phyloP scores from a whole-genome alignment of 768 basidiomycete species.

The Rhodotorula paludigena region DNA sequence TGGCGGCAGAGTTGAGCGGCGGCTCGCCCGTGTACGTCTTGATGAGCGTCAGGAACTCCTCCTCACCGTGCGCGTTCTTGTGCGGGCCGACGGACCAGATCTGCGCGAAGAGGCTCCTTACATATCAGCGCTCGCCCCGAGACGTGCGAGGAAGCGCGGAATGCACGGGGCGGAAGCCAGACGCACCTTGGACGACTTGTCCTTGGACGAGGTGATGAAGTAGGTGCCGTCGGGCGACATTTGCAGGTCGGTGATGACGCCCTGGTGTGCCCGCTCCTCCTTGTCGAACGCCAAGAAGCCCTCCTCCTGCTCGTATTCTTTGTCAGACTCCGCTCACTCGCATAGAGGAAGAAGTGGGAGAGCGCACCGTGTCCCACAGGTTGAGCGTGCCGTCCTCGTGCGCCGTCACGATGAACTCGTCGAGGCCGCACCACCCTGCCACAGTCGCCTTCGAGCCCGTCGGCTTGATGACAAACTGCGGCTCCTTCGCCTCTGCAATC shows the following conservation, averaged over 20 bases:
- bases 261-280: slow-evolving; percentile 57
- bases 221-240: slow-evolving; percentile 83
- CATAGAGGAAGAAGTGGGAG: background rate
- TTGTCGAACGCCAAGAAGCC: slow-evolving; percentile 33
- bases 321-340: accelerated
- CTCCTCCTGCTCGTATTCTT: slow-evolving; percentile 29
- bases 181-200: slow-evolving; percentile 86
- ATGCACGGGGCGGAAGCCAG: too few species aligned
- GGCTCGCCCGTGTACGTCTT: slow-evolving; percentile 93
- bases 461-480: slow-evolving; percentile 39
- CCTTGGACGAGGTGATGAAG: slow-evolving; percentile 93
- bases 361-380: slow-evolving; percentile 66
- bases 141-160: background rate
- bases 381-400: slow-evolving; percentile 96
- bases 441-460: slow-evolving; percentile 91
- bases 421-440: slow-evolving; percentile 76
- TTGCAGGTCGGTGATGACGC: slow-evolving; percentile 84
- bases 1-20: slow-evolving; percentile 85
- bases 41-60: slow-evolving; percentile 78
- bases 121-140: background rate
- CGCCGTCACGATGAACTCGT: slow-evolving; percentile 77
- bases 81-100: slow-evolving; percentile 50
- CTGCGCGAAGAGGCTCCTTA: slow-evolving; percentile 45
- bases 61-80: slow-evolving; percentile 57
- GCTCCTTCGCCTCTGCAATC: slow-evolving; percentile 23